phyloP scores from a whole-genome alignment of 805 yeast genomes.

The Lipomyces chichibuensis region DNA sequence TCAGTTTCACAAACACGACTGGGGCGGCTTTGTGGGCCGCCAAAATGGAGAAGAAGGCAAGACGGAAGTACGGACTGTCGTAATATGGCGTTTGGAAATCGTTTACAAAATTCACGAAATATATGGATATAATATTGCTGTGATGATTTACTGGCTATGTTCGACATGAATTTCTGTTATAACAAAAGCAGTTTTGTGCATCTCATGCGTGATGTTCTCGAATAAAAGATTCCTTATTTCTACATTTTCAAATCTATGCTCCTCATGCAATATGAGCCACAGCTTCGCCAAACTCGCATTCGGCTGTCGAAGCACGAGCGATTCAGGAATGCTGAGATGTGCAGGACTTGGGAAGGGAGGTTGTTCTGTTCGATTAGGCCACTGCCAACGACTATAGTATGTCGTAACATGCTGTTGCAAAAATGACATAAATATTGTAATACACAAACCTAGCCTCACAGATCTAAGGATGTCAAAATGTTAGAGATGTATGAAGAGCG shows the following conservation, averaged over 20 bases:
- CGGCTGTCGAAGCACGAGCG: slow-evolving; percentile 33
- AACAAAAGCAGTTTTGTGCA: not conserved
- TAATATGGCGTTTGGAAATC: not conserved
- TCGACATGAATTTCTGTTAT: not conserved
- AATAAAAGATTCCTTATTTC: not conserved
- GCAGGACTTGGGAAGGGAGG: not conserved
- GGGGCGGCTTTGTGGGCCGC: slow-evolving; percentile 38
- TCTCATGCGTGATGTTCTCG: not conserved
- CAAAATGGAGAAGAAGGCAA: slow-evolving; percentile 20
- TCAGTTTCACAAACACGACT: slow-evolving; percentile 34
- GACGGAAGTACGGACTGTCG: not conserved
- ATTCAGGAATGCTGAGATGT: slow-evolving; percentile 24
- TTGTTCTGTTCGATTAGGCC: slow-evolving; percentile 34
- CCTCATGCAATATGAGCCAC: slow-evolving; percentile 32
- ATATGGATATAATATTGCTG: not conserved
- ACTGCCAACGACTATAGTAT: slow-evolving; percentile 35
- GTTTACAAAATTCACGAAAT: not conserved
- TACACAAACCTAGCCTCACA: not conserved
- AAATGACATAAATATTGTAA: too few relatives aligned
- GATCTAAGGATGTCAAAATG: not conserved
- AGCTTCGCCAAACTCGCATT: slow-evolving; percentile 33
- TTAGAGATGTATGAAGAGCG: too few relatives aligned
- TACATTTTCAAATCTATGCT: not conserved
- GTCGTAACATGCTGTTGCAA: too few relatives aligned
- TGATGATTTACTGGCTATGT: not conserved